Conservation (phyloP, 768 basidiomycete species). For the Leucogyrophana mollusca region DNA sequence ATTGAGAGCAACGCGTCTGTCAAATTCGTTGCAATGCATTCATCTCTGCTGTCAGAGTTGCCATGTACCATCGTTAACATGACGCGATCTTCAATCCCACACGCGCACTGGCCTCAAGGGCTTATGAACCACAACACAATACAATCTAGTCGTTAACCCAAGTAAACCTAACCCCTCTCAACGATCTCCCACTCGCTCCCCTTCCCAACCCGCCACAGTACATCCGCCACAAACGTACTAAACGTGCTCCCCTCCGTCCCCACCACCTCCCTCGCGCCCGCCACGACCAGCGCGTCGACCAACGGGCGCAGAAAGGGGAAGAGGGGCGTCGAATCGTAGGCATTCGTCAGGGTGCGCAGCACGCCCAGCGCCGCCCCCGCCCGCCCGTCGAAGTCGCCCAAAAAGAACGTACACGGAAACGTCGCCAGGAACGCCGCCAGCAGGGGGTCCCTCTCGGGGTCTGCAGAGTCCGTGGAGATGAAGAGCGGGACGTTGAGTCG, state of each 20-base stretch:
- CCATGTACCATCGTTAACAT: no score
- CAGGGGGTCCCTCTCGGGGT: slow-evolving; percentile 38
- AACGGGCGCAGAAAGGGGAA: slow-evolving; percentile 54
- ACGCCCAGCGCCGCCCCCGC: background rate
- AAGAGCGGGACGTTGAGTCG: slow-evolving; percentile 60
- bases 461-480: slow-evolving; percentile 59
- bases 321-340: slow-evolving; percentile 48
- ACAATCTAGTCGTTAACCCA: no score
- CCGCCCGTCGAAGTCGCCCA: slow-evolving; percentile 47
- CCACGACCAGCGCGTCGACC: slow-evolving; percentile 69
- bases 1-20: no score
- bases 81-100: no score
- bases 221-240: slow-evolving; percentile 64
- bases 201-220: slow-evolving; percentile 64
- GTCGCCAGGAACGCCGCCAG: slow-evolving; percentile 46
- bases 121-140: no score
- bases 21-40: no score
- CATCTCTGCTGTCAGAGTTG: no score
- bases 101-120: no score
- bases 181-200: slow-evolving; percentile 40
- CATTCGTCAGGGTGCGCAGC: slow-evolving; percentile 33
- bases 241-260: slow-evolving; percentile 80
- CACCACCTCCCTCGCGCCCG: slow-evolving; percentile 53
- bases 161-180: slow-evolving; percentile 41
- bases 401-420: slow-evolving; percentile 65